Percentiles rank a stretch among this genome's conserved stretches.
These are phyloP conservation scores for Penicillium egyptiacum DNA, from an alignment of 495 filamentous ascomycete genomes.

Conservation along the genomic window DNA sequence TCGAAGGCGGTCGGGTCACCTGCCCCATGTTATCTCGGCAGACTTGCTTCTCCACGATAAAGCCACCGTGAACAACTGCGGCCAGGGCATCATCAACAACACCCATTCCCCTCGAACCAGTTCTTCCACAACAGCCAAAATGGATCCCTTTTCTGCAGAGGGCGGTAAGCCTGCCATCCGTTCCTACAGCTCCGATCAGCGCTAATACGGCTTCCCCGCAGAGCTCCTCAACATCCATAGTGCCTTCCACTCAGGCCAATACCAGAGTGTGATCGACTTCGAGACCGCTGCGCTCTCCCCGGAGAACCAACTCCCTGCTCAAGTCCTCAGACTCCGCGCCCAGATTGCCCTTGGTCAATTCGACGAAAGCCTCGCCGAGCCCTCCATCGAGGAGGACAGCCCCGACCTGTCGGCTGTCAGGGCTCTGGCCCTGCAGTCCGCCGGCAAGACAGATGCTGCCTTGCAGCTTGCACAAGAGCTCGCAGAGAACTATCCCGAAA, in stretches of 20 bases:
- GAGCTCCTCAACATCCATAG: constrained; percentile 96
- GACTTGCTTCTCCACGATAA: constrained; percentile 25
- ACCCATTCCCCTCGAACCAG: constrained; percentile 12
- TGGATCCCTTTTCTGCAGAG: constrained; percentile 95
- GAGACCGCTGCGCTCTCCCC: constrained; percentile 71
- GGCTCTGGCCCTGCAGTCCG: constrained; percentile 68
- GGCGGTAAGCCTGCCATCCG: constrained; percentile 54
- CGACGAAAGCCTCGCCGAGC: constrained; percentile 65
- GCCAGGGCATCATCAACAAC: constrained; percentile 27
- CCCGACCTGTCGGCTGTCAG: constrained; percentile 79
- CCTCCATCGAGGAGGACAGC: constrained; percentile 59
- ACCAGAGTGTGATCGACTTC: constrained; percentile 77
- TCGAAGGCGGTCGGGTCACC: constrained; percentile 29
- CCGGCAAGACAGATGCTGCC: constrained; percentile 61
- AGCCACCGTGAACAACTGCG: constrained; percentile 27
- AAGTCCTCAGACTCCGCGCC: constrained; percentile 76
- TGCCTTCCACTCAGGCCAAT: constrained; percentile 92
- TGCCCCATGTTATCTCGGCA: constrained; percentile 25
- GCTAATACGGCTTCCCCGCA: constrained; percentile 30
- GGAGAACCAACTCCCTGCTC: constrained; percentile 75
- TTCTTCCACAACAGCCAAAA: constrained; percentile 36
- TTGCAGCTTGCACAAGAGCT: constrained; percentile 64
- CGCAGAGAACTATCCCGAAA: constrained; percentile 63
- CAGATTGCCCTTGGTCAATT: constrained; percentile 77
- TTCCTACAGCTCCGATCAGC: background rate